A percentile compares a stretch with the other conserved stretches of the same genome.
Conservation (phyloP, 345 rosid genomes). For the Reutealis trisperma region DNA sequence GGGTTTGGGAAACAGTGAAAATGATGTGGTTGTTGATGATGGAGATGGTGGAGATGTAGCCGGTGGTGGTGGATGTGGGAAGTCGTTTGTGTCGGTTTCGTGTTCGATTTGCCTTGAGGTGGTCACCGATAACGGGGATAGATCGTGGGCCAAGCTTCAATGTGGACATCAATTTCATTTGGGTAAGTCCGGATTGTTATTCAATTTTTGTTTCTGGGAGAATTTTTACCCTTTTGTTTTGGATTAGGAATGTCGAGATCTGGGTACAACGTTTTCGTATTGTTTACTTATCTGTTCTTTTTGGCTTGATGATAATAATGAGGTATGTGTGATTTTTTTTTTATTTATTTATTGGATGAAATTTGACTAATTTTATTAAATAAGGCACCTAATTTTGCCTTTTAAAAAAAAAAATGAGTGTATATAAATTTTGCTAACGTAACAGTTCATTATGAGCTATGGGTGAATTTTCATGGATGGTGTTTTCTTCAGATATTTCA, state of each 20-base stretch:
- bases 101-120: conserved; percentile 97
- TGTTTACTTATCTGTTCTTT: conserved; percentile 1
- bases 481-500: neutral
- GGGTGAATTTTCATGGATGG: neutral
- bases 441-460: neutral
- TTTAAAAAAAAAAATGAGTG: neutral
- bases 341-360: neutral
- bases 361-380: neutral
- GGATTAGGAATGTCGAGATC: conserved; percentile 29
- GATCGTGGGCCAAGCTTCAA: conserved; percentile 97
- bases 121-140: conserved; percentile 76
- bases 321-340: neutral
- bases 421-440: neutral
- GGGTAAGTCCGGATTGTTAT: conserved; percentile 46
- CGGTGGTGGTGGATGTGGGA: conserved; percentile 42
- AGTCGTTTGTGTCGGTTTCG: conserved; percentile 58
- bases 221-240: neutral
- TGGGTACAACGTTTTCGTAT: conserved; percentile 11
- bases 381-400: neutral
- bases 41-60: conserved; percentile 46
- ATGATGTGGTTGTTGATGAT: conserved; percentile 49
- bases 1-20: conserved; percentile 71
- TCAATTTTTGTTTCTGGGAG: neutral
- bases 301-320: neutral
- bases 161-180: conserved; percentile 93